Evolutionary conservation across 2,329 filamentous ascomycete genomes (phyloP), one percentile per base, ranked within the genome.

Genomic region (Alternaria tenuissima): DNA sequence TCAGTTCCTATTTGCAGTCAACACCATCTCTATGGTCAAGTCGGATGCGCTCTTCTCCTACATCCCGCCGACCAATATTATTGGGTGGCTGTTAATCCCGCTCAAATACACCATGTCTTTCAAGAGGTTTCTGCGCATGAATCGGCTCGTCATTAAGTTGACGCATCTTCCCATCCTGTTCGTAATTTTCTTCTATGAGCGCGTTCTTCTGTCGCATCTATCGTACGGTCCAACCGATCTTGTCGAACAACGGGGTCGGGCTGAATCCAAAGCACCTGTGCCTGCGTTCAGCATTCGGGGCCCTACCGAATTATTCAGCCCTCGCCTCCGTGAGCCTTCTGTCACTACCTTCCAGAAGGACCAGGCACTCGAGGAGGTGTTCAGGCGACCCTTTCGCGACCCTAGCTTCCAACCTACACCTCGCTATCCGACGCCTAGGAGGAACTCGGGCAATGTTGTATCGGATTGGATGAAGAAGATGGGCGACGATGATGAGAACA

Each of bases 21-120:
- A 97, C 75, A 96, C 94, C 5, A 96, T 97, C 51, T 96, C 93
- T 5, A 96, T 97, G 92, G 94, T 97, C 66, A 98, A 97, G 78
- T 97, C 95, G n/a, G 94, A 98, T 76, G 91, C 93, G 0, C 83
- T 97, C 0, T 98, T 98, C 82, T 96, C 93, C 4, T 97, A 97
- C 75, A 87, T 97, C 62, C 91, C 94, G 1, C 94, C 94, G 0
- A 90, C 91, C 14, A 98, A 98, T 74, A 91, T 97, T 30, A 86
- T 97, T 64, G 94, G 92, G 1, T 98, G 94, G 94, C 75, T 94
- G 0, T 82, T 97, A 28, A 93, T 93, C 71, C 94, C 94, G 0
- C 78, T 96, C 44, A 87, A 94, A 64, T 96, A 91, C 75, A 82
- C 88, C 69, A 88, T 97, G 81, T 88, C 93, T 0, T 89, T 97